Base-by-base conservation (phyloP, 345 rosid genomes). In the Brassica rapa region DNA sequence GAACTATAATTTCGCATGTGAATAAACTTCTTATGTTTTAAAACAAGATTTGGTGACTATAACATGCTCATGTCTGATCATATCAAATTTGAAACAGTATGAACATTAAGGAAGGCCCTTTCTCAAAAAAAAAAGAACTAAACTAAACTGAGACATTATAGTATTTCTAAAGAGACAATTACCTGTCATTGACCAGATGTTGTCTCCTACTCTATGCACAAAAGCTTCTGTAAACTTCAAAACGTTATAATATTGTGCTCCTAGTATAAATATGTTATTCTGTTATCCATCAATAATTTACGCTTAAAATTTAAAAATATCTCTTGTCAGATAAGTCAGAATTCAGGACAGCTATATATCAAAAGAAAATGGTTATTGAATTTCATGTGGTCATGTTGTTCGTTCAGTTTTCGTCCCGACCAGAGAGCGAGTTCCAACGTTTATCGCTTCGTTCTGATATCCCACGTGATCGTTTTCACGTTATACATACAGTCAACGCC, bases 141-240 rank as follows among this genome's bases (percentile, higher is more conserved):
- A 19, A 19, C 14, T 0, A 57, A 60, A 14, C 5, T 5, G 62
- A 79, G 69, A 24, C 15, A 79, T 24, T 72, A 78, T 15, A 59
- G 73, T 73, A 73, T 16, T 79, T 46, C 60, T 19, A 51, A 25
- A 68, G 74, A 73, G 78, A 73, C 73, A 79, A 61, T 74, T 61
- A 74, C 78, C 21, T 79, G 82, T 79, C 70, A 61, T 33, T 60
- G 78, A 73, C 32, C 74, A 68, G 73, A 73, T 49, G 74, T 25
- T 79, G 82, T 79, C 78, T 73, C 82, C 82, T 73, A 51, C 61
- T 73, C 78, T 33, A 35, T 73, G 66, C 74, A 79, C 82, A 73
- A 62, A 73, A 24, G 2, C 55, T 67, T 68, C 60, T 73, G 70
- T 62, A 35, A 77, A 72, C 76, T 24, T 77, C 12, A 33, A 35